A percentile compares a stretch with the other conserved stretches of the same genome.
These are phyloP conservation scores for Viridothelium virens DNA, from an alignment of 495 filamentous ascomycete species.

Conservation along the genomic window DNA sequence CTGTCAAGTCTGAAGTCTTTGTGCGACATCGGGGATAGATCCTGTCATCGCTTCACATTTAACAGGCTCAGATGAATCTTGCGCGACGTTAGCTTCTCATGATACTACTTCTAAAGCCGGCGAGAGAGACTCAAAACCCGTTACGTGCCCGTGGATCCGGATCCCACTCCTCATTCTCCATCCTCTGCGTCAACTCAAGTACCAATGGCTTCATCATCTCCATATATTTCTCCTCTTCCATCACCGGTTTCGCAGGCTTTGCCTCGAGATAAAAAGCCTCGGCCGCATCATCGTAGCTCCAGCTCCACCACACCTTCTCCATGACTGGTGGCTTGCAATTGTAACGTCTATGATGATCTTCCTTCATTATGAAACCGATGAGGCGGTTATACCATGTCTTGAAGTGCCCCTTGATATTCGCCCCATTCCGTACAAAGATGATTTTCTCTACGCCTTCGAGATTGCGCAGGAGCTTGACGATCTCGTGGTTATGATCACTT, in stretches of 20 bases:
- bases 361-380: conserved; percentile 30
- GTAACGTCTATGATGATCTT: conserved; percentile 30
- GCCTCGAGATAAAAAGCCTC: conserved; percentile 25
- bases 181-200: conserved; percentile 21
- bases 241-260: conserved; percentile 21
- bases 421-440: conserved; percentile 29
- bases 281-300: conserved; percentile 26
- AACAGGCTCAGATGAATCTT: background rate
- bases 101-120: background rate
- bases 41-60: no score
- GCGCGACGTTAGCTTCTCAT: background rate
- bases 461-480: conserved; percentile 27
- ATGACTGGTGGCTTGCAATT: conserved; percentile 17
- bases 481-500: conserved; percentile 24
- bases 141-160: conserved; percentile 28
- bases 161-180: conserved; percentile 31
- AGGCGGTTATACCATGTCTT: conserved; percentile 31
- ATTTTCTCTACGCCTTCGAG: conserved; percentile 24
- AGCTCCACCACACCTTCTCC: conserved; percentile 31
- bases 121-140: conserved; percentile 12
- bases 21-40: no score
- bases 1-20: no score
- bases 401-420: conserved; percentile 29
- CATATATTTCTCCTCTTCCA: conserved; percentile 28
- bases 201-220: conserved; percentile 26